phyloP scores from a whole-genome alignment of 345 rosid species.

The Eucalyptus albens region DNA sequence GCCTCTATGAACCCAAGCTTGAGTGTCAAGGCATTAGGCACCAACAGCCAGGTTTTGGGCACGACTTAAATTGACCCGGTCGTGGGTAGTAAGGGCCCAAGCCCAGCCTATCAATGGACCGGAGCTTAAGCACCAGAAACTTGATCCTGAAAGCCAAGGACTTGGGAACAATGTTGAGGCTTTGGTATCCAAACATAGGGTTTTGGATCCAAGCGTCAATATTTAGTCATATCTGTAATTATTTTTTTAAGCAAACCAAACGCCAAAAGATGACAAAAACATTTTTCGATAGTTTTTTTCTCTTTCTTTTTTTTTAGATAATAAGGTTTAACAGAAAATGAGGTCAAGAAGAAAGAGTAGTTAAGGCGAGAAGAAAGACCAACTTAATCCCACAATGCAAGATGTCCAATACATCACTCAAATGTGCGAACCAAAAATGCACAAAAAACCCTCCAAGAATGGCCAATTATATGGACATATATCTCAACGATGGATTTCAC shows the following conservation, averaged over 20 bases:
- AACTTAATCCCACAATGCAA: neutral
- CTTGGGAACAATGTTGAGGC: too few species aligned
- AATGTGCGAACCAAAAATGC: neutral
- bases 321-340: neutral
- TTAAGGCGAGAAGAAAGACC: neutral
- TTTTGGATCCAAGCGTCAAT: neutral
- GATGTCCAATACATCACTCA: neutral
- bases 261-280: accelerated
- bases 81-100: too few species aligned
- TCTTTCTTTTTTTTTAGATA: neutral
- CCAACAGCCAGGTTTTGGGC: neutral
- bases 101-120: too few species aligned
- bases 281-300: too few species aligned
- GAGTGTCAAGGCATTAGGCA: neutral
- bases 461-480: neutral
- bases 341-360: neutral
- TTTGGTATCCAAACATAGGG: too few species aligned
- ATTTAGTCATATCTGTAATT: too few species aligned
- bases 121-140: too few species aligned
- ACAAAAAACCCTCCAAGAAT: neutral
- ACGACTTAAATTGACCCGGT: too few species aligned
- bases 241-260: neutral
- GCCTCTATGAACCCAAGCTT: neutral
- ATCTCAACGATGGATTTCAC: neutral
- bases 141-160: too few species aligned